Base-by-base conservation (phyloP, 2,329 filamentous ascomycete genomes). In the Penicillium sp. region DNA sequence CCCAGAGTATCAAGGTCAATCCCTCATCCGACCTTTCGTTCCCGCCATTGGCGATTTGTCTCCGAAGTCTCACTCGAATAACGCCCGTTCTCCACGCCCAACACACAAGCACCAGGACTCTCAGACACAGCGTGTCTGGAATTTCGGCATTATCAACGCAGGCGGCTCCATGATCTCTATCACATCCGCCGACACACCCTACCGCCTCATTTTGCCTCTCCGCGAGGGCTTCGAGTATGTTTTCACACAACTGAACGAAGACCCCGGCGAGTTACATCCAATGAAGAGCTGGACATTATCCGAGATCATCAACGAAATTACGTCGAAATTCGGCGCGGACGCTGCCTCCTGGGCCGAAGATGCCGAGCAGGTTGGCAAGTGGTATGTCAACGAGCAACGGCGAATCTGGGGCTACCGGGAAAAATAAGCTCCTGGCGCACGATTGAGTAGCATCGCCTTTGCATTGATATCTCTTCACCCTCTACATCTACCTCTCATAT, bases 151-250 rank as follows among this genome's bases (percentile, higher is more conserved):
- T 2, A 67, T 70, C 53, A 71, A 71, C 29, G 63, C 67, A 0
- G 69, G 69, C 39, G 67, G 67, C 13, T 62, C 65, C 1, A 64
- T 87, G 86, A 70, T 81, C 80, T 56, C 77, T 78, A 56, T 85
- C 88, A 73, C 85, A 85, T 5, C 80, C 76, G 58, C 96, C 87
- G 90, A 84, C 87, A 63, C 90, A 91, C 77, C 71, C 43, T 70
- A 81, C 95, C 53, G 79, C 82, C 54, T 92, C 88, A 57, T 64
- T 16, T 85, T 96, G 49, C 85, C 89, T 5, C 85, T 93, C 64
- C 82, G 89, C 65, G 90, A 95, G 70, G 88, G 88, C 45, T 88
- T 79, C 34, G 59, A 65, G 51, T 71, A 69, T 38, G 57, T 58
- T 43, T 75, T 75, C 58, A 70, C 70, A 2, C 61, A 74, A 42